Conservation (phyloP, 192 early-diverging fungal species). For the Radiomyces spectabilis region DNA sequence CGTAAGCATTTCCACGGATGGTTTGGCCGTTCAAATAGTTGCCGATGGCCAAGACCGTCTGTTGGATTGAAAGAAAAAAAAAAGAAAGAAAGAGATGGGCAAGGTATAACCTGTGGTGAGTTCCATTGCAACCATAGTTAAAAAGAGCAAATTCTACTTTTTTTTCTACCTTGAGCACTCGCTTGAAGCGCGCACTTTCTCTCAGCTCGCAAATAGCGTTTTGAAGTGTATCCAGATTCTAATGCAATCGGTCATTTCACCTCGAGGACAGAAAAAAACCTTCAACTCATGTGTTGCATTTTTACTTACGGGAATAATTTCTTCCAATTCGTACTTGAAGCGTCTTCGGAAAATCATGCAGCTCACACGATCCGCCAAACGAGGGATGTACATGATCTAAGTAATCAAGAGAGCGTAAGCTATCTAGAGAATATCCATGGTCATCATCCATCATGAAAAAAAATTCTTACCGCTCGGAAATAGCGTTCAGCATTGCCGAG, state of each 20-base stretch:
- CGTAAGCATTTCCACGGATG: slow-evolving; percentile 49
- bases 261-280: background rate
- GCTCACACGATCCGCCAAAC: slow-evolving; percentile 40
- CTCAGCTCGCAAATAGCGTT: slow-evolving; percentile 38
- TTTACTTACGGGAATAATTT: slow-evolving; percentile 33
- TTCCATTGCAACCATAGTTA: no score
- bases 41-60: slow-evolving; percentile 48
- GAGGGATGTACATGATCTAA: slow-evolving; percentile 44
- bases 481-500: slow-evolving; percentile 53
- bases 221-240: slow-evolving; percentile 42
- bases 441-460: background rate
- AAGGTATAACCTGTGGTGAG: no score
- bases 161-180: slow-evolving; percentile 41
- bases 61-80: background rate
- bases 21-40: slow-evolving; percentile 47
- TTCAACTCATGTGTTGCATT: background rate
- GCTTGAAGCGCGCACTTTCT: slow-evolving; percentile 31
- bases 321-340: slow-evolving; percentile 41
- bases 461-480: slow-evolving; percentile 31
- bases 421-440: background rate
- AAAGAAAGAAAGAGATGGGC: no score
- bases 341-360: slow-evolving; percentile 47
- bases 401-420: background rate
- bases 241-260: no score
- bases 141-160: background rate